A percentile compares a stretch with the other conserved stretches of the same genome.
phyloP scores from a whole-genome alignment of 192 early-diverging fungal genomes.

The Lobosporangium transversale region DNA sequence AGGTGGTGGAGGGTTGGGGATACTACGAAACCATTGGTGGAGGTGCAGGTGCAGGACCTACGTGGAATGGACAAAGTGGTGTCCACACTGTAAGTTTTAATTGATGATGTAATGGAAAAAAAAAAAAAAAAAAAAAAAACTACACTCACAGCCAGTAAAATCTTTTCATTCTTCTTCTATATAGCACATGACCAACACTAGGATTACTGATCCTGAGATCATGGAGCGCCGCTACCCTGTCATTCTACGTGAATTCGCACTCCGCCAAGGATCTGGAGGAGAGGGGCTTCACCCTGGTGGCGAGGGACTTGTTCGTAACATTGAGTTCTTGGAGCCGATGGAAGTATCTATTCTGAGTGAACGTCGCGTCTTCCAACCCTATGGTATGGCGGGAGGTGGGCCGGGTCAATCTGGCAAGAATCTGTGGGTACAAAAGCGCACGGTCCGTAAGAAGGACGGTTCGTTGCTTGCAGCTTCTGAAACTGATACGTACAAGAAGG shows the following conservation, averaged over 20 bases:
- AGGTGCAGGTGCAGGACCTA: conserved; percentile 87
- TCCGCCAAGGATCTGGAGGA: conserved; percentile 83
- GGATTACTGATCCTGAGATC: conserved; percentile 97
- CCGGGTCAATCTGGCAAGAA: conserved; percentile 80
- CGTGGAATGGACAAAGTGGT: conserved; percentile 87
- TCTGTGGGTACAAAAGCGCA: conserved; percentile 74
- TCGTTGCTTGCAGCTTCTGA: conserved; percentile 5
- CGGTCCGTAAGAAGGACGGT: conserved; percentile 41
- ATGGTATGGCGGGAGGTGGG: conserved; percentile 85
- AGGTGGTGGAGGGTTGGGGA: conserved; percentile 81
- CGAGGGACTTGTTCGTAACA: conserved; percentile 91
- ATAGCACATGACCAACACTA: conserved; percentile 96
- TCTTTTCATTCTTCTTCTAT: not conserved
- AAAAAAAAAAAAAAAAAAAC: not conserved
- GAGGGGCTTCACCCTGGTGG: conserved; percentile 81
- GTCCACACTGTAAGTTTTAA: conserved; percentile 64
- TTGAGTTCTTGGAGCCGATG: conserved; percentile 91
- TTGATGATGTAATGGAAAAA: not conserved
- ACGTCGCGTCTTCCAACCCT: conserved; percentile 88
- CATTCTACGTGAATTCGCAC: conserved; percentile 83
- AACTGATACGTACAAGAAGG: conserved; percentile 2
- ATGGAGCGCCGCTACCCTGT: conserved; percentile 93
- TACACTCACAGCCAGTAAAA: not conserved
- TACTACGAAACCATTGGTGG: conserved; percentile 97
- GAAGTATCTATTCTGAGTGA: conserved; percentile 92